phyloP scores from a whole-genome alignment of 768 basidiomycete genomes.

The Pleurotus djamor region DNA sequence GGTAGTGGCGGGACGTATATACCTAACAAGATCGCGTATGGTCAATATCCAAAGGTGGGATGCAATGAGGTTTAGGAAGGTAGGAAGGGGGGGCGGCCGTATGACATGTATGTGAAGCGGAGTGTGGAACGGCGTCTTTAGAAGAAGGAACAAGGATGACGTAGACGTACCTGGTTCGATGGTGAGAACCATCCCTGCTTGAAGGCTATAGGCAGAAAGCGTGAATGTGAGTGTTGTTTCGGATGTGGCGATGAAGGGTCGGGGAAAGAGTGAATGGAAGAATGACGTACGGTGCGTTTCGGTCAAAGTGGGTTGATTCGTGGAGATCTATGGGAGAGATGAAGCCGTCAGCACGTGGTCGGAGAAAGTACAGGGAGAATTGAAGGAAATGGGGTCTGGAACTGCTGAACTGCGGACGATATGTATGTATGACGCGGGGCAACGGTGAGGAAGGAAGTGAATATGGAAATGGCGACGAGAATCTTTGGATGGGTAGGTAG shows the following conservation, averaged over 20 bases:
- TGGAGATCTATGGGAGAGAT: constrained; percentile 66
- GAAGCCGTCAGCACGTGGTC: not conserved
- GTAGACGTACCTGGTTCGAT: constrained; percentile 72
- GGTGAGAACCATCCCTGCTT: constrained; percentile 88
- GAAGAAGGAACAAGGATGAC: constrained; percentile 10
- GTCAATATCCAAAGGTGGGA: not conserved
- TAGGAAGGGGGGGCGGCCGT: too few relatives aligned
- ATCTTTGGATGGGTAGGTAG: too few relatives aligned
- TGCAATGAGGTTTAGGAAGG: not conserved
- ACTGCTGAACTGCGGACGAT: too few relatives aligned
- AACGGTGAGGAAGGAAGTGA: not conserved
- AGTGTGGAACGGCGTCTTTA: not conserved
- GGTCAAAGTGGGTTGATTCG: constrained; percentile 68
- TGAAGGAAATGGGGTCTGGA: too few relatives aligned
- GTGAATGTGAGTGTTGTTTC: not conserved
- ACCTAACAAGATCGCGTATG: constrained; percentile 34
- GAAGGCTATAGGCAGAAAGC: constrained; percentile 42
- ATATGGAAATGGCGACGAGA: not conserved
- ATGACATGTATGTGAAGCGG: too few relatives aligned
- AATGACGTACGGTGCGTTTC: constrained; percentile 45
- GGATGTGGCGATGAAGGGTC: not conserved
- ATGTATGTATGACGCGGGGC: too few relatives aligned
- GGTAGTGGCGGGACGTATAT: constrained; percentile 84
- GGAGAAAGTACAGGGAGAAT: not conserved
- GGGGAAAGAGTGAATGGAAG: constrained; percentile 5